phyloP scores from a whole-genome alignment of 768 basidiomycete species.

The Leccinum truebloodii region DNA sequence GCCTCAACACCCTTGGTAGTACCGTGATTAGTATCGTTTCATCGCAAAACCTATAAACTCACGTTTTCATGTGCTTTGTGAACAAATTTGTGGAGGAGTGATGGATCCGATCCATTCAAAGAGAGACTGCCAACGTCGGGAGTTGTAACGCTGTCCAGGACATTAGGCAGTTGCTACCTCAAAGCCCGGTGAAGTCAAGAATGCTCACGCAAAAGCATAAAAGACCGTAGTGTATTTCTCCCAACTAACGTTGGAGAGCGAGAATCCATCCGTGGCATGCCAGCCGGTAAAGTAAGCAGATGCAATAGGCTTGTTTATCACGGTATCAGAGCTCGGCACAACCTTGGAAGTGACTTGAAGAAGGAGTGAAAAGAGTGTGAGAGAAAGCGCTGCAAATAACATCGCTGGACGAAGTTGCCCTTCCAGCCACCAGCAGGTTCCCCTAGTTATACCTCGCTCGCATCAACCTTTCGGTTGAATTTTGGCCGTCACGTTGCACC shows the following conservation, averaged over 20 bases:
- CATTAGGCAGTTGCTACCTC: background rate
- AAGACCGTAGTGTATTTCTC: conserved; percentile 63
- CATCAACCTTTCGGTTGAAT: background rate
- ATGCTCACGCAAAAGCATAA: conserved; percentile 60
- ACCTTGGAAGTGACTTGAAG: background rate
- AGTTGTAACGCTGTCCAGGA: conserved; percentile 34
- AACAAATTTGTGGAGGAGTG: conserved; percentile 59
- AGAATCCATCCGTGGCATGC: conserved; percentile 52
- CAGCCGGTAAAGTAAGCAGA: conserved; percentile 65
- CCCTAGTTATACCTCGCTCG: background rate
- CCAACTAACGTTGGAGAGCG: conserved; percentile 60
- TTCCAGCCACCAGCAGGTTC: background rate
- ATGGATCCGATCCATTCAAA: conserved; percentile 44
- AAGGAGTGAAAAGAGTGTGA: background rate
- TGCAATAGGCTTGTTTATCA: conserved; percentile 43
- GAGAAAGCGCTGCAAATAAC: background rate
- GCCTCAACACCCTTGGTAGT: conserved; percentile 52
- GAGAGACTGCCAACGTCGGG: conserved; percentile 33
- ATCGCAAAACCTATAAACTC: conserved; percentile 7
- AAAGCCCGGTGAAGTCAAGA: background rate
- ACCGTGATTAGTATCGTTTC: background rate
- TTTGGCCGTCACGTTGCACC: background rate
- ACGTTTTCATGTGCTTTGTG: conserved; percentile 40
- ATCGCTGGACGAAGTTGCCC: background rate
- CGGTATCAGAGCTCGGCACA: conserved; percentile 28